Percentiles rank a stretch among this genome's conserved stretches.
These are phyloP conservation scores for Isatis tinctoria DNA, from an alignment of 345 rosid species.

Conservation along the genomic window DNA sequence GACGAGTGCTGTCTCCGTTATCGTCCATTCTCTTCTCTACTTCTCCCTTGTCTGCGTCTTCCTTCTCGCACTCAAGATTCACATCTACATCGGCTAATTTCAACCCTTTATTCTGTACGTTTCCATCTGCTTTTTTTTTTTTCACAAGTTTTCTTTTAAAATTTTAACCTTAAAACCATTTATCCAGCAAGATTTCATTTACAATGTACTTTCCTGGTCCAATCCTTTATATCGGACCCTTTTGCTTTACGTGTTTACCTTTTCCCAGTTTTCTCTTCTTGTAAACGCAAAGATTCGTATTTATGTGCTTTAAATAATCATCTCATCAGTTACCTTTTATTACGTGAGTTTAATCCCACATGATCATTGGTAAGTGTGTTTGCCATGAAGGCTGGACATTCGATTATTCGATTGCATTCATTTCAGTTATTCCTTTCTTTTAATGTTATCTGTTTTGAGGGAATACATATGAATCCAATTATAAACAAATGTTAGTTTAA, in stretches of 20 bases:
- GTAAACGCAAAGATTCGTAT: slow-evolving; percentile 9
- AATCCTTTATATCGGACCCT: slow-evolving; percentile 9
- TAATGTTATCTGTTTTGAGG: not conserved
- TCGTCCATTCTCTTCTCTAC: slow-evolving; percentile 59
- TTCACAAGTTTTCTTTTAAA: not conserved
- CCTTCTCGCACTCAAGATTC: slow-evolving; percentile 55
- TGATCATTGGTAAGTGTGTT: not conserved
- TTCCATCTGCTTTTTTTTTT: not conserved
- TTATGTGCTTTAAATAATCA: not conserved
- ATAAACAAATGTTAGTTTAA: too few relatives aligned
- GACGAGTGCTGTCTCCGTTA: slow-evolving; percentile 58
- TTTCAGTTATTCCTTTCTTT: not conserved
- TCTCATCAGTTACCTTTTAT: not conserved
- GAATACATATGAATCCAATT: too few relatives aligned
- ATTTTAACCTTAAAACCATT: not conserved
- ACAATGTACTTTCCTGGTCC: not conserved
- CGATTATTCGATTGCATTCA: not conserved
- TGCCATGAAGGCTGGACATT: not conserved
- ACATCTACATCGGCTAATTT: slow-evolving; percentile 42
- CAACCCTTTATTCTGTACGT: not conserved
- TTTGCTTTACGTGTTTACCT: slow-evolving; percentile 6
- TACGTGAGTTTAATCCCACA: not conserved
- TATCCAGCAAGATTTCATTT: not conserved
- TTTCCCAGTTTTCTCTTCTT: not conserved
- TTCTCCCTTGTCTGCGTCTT: slow-evolving; percentile 57